phyloP scores from a whole-genome alignment of 176 grass and related monocot genomes.

The Triticum monococcum region DNA sequence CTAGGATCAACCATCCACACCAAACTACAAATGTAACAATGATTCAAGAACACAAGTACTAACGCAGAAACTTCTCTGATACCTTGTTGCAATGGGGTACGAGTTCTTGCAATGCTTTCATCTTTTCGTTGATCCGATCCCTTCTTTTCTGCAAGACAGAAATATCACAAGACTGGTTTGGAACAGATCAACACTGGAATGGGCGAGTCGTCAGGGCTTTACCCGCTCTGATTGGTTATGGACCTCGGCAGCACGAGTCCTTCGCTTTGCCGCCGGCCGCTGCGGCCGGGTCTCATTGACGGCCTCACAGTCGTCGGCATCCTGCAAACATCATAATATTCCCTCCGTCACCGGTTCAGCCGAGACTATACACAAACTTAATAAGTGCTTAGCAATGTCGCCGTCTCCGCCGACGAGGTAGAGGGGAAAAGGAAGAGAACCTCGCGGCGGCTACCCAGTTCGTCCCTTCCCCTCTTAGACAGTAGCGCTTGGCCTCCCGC shows the following conservation, averaged over 20 bases:
- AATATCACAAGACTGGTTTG: neutral
- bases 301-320: slow-evolving; percentile 51
- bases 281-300: slow-evolving; percentile 32
- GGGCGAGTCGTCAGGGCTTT: slow-evolving; percentile 20
- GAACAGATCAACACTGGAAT: neutral
- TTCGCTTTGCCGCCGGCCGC: slow-evolving; percentile 49
- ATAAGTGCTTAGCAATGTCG: neutral
- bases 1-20: slow-evolving; percentile 3
- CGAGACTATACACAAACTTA: neutral
- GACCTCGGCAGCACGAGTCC: slow-evolving; percentile 78
- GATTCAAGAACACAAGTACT: neutral
- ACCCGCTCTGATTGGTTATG: slow-evolving; percentile 93
- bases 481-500: slow-evolving; percentile 35
- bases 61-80: neutral
- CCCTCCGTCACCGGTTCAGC: neutral
- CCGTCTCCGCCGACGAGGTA: neutral
- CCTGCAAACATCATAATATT: slow-evolving; percentile 36
- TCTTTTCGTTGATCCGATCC: slow-evolving; percentile 94
- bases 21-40: neutral
- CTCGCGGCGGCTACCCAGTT: slow-evolving; percentile 54
- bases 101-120: slow-evolving; percentile 82
- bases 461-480: slow-evolving; percentile 41
- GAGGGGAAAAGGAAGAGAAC: slow-evolving; percentile 26
- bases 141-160: slow-evolving; percentile 68
- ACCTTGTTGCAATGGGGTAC: slow-evolving; percentile 86